Conservation (phyloP, 768 basidiomycete genomes). For the Termitomyces sp. region DNA sequence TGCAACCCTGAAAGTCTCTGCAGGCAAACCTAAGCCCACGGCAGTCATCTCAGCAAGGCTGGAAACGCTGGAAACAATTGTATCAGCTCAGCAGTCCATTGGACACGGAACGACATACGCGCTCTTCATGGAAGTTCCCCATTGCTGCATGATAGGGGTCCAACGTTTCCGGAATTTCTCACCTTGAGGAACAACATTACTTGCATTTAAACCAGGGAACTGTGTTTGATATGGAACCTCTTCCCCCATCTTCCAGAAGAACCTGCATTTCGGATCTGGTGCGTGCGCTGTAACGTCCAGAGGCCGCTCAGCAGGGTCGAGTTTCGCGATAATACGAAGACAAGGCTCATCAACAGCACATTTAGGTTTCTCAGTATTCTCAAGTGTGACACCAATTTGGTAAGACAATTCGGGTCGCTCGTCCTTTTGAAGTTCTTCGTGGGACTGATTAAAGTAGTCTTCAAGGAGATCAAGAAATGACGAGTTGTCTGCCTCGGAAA, state of each 20-base stretch:
- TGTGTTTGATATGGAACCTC: constrained; percentile 73
- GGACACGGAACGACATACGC: constrained; percentile 50
- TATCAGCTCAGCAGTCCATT: neutral
- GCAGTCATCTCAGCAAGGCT: constrained; percentile 88
- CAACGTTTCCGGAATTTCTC: constrained; percentile 56
- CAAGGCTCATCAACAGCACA: constrained; percentile 85
- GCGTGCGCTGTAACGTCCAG: constrained; percentile 76
- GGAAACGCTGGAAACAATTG: constrained; percentile 55
- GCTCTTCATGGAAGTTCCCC: constrained; percentile 86
- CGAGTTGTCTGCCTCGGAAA: constrained; percentile 77
- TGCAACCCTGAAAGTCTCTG: constrained; percentile 70
- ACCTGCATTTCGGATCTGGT: constrained; percentile 94
- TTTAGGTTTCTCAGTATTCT: constrained; percentile 91
- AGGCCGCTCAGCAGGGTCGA: constrained; percentile 80
- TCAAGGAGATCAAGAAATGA: constrained; percentile 87
- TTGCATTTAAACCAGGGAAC: constrained; percentile 74
- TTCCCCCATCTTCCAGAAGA: constrained; percentile 84
- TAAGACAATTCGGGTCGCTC: constrained; percentile 85
- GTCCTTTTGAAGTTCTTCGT: constrained; percentile 61
- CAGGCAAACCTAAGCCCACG: constrained; percentile 73
- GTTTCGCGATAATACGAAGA: constrained; percentile 67
- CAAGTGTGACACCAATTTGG: constrained; percentile 93
- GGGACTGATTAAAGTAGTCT: constrained; percentile 85
- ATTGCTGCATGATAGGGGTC: constrained; percentile 73
- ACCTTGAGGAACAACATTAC: constrained; percentile 78